Evolutionary conservation across 129 eudicot species (phyloP), one percentile per base, ranked within the genome.

Genomic region (Saposhnikovia divaricata): DNA sequence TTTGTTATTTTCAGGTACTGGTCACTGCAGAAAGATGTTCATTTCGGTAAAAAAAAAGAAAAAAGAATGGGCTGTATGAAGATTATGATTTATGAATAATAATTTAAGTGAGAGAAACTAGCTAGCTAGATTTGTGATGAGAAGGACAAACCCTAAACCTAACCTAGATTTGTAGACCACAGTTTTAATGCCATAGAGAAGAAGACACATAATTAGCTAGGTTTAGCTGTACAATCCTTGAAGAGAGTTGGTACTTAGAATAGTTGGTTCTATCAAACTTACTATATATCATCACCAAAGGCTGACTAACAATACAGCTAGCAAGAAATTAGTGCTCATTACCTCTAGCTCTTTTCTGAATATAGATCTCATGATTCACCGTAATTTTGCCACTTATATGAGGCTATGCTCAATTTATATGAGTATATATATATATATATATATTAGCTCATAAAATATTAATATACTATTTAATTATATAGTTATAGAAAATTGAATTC

Each of bases 111-210:
- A 65, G 72, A 65, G 72, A 65, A 65, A 14, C 21, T 14, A 61
- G 69, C 34, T 25, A 65, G 5, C 21, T 14, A 68, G 73, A 68
- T 28, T 28, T 68, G 42, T 68, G 14, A 66, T 68, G 14, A 66
- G 0, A 2, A 68, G 42, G 12, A 68, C 73, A 31, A 68, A 68
- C 73, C 73, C 73, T 68, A 68, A 68, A 28, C 73, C 43, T 68
- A 68, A 68, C 73, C 73, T 68, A 68, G 42, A 68, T 11, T 68
- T 12, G 14, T 65, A 65, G 72, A 65, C 39, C 72, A 65, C 72
- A 12, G 72, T 27, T 44, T 44, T 65, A 9, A 27, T n/a, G 23
- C 42, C 15, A 12, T 4, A n/a, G 61, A 51, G 69, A 61, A 6
- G 69, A 16, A 25, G 72, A 66, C 72, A 66, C 39, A 66, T n/a